Conservation (phyloP, 2,329 filamentous ascomycete genomes). For the Fusarium mundagurra region DNA sequence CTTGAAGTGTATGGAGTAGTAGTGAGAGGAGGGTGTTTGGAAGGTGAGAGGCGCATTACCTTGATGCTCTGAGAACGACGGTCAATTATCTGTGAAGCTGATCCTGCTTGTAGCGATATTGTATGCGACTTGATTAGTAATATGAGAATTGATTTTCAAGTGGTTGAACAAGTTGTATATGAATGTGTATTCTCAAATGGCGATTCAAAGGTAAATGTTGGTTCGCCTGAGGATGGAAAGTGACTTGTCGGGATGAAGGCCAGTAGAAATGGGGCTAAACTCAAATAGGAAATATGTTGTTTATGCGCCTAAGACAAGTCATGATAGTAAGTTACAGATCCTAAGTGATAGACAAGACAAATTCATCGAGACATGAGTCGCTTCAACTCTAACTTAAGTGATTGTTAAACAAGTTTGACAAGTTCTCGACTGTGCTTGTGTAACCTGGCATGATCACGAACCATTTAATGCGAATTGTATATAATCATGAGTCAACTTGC, state of each 20-base stretch:
- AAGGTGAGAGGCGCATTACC: background rate
- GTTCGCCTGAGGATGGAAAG: background rate
- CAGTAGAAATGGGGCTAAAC: background rate
- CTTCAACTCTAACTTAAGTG: too few species aligned
- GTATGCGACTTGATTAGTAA: too few species aligned
- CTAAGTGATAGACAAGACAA: background rate
- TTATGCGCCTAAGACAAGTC: background rate
- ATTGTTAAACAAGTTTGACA: too few species aligned
- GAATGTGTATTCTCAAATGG: background rate
- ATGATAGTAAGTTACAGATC: background rate
- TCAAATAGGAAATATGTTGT: conserved; percentile 22
- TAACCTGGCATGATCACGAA: background rate
- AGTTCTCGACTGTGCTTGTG: background rate
- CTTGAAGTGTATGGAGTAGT: background rate
- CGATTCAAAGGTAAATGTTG: background rate
- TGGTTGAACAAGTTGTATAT: background rate
- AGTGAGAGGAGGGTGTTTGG: background rate
- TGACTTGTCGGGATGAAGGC: background rate
- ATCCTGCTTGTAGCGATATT: background rate
- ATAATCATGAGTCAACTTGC: background rate
- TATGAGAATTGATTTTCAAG: background rate
- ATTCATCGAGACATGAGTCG: background rate
- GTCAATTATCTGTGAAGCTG: background rate
- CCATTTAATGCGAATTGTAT: background rate
- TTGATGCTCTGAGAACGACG: background rate